Conservation (phyloP, 208 protist genomes). For the Leptomonas seymouri region DNA sequence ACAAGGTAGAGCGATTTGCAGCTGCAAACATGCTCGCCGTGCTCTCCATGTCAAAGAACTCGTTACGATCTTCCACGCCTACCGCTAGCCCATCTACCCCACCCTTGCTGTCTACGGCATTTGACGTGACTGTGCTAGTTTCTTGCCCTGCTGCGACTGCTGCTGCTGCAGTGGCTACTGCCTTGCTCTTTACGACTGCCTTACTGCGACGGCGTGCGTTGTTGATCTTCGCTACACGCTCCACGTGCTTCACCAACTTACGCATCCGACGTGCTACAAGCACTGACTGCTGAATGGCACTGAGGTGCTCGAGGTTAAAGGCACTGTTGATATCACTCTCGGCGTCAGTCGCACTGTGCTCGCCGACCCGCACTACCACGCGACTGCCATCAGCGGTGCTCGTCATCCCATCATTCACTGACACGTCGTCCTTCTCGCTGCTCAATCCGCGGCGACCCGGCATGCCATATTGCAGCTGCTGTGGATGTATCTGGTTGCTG, state of each 20-base stretch:
- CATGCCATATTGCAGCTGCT: background rate
- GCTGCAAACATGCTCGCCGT: constrained; percentile 4
- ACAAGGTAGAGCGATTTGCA: background rate
- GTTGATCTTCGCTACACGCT: constrained; percentile 65
- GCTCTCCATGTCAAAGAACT: constrained; percentile 19
- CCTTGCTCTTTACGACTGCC: constrained; percentile 12
- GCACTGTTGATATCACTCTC: background rate
- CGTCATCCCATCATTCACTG: background rate
- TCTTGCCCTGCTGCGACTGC: background rate
- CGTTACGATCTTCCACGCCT: background rate
- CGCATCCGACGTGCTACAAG: constrained; percentile 83
- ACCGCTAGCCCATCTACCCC: background rate
- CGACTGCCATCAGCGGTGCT: constrained; percentile 6
- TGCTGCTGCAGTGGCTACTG: constrained; percentile 22
- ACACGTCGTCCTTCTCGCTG: constrained; percentile 2
- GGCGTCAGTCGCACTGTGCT: background rate
- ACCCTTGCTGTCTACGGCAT: background rate
- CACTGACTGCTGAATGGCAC: constrained; percentile 73
- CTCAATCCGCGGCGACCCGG: constrained; percentile 3
- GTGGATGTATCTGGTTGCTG: background rate
- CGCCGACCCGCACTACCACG: constrained; percentile 16
- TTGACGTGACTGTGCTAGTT: background rate
- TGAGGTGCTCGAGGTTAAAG: constrained; percentile 35
- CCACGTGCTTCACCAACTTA: constrained; percentile 79
- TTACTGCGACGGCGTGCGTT: constrained; percentile 49